These are phyloP conservation scores for Talaromyces trachyspermus DNA, from an alignment of 495 filamentous ascomycete genomes.

Conservation along the genomic window DNA sequence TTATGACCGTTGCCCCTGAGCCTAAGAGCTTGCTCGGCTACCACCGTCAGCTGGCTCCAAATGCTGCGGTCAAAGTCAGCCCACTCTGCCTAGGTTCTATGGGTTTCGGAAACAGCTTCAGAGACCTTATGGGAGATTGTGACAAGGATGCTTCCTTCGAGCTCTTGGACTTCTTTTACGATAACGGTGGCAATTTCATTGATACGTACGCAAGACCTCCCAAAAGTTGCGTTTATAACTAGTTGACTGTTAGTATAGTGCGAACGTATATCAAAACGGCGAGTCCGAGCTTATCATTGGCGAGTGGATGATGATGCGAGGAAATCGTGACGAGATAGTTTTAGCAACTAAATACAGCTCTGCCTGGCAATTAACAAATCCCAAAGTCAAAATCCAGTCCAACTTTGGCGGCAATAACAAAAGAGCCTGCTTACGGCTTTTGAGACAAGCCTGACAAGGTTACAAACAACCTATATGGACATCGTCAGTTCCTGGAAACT, in stretches of 20 bases:
- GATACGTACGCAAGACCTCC: too few species aligned
- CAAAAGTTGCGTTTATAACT: too few species aligned
- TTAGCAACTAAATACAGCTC: constrained; percentile 68
- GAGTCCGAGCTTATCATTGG: constrained; percentile 63
- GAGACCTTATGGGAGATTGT: constrained; percentile 43
- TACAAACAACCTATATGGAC: constrained; percentile 62
- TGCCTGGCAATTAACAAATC: constrained; percentile 18
- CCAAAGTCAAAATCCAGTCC: constrained; percentile 35
- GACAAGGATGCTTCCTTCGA: constrained; percentile 45
- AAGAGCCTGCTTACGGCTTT: constrained; percentile 51
- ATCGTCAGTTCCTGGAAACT: constrained; percentile 5
- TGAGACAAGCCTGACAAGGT: constrained; percentile 46
- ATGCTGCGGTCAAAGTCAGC: constrained; percentile 47
- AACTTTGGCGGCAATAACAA: constrained; percentile 51
- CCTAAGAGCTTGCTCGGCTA: constrained; percentile 42
- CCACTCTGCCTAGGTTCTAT: constrained; percentile 55
- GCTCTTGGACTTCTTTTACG: constrained; percentile 56
- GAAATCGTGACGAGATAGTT: constrained; percentile 48
- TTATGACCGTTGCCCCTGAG: not conserved
- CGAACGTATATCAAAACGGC: constrained; percentile 57
- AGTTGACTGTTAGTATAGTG: not conserved
- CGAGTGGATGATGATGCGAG: constrained; percentile 54
- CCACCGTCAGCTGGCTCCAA: constrained; percentile 50
- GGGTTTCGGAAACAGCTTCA: constrained; percentile 50
- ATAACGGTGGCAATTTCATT: constrained; percentile 62